Conservation (phyloP, 2,329 filamentous ascomycete genomes). For the Ceratocystis cacaofunesta region DNA sequence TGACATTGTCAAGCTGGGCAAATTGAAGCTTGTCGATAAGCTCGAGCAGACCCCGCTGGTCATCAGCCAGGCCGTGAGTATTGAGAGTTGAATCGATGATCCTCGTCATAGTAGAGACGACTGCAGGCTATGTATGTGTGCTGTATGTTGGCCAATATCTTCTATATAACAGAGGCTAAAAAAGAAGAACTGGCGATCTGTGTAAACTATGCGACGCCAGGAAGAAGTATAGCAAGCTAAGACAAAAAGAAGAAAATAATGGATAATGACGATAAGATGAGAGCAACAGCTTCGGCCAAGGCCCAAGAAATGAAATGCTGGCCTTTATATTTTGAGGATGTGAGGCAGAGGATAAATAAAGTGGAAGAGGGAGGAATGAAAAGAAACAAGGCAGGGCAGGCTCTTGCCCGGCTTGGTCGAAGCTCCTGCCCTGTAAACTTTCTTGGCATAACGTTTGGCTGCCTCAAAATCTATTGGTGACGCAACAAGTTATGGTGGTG, state of each 20-base stretch:
- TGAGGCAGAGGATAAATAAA: not conserved
- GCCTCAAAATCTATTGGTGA: not conserved
- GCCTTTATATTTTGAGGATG: not conserved
- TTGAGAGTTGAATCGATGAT: slow-evolving; percentile 34
- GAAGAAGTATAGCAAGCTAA: not conserved
- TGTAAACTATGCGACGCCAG: not conserved
- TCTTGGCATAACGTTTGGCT: not conserved
- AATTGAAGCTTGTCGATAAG: slow-evolving; percentile 42
- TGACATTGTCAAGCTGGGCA: slow-evolving; percentile 36
- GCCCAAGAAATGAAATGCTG: not conserved
- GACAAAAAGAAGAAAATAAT: not conserved
- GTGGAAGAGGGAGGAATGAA: not conserved
- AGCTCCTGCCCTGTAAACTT: not conserved
- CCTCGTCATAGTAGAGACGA: slow-evolving; percentile 13
- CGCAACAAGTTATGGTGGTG: not conserved
- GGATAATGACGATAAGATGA: not conserved
- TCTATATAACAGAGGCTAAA: not conserved
- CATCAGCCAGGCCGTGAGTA: slow-evolving; percentile 35
- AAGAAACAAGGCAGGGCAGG: not conserved
- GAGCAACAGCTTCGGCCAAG: not conserved
- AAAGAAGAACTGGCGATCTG: not conserved
- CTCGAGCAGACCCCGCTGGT: slow-evolving; percentile 43
- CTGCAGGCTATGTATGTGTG: not conserved
- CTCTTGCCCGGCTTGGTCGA: not conserved
- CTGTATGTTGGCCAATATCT: not conserved